Conservation (phyloP, 306 rosid genomes). For the Morella rubra region DNA sequence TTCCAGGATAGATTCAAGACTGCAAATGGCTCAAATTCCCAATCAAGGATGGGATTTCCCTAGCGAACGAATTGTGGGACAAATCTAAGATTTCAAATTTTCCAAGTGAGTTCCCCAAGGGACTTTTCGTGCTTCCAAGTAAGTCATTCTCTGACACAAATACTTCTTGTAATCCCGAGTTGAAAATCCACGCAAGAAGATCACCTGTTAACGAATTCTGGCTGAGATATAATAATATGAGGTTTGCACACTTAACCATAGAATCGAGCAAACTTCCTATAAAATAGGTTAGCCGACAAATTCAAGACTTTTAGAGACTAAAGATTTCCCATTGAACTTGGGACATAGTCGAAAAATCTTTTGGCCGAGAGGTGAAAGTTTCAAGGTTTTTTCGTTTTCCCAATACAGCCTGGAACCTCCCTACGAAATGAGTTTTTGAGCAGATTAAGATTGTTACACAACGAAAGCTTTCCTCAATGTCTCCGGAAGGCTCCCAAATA, state of each 20-base stretch:
- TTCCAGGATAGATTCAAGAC: slow-evolving; percentile 63
- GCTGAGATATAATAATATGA: slow-evolving; percentile 64
- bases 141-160: slow-evolving; percentile 41
- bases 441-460: slow-evolving; percentile 63
- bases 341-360: slow-evolving; percentile 67
- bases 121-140: slow-evolving; percentile 26
- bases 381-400: slow-evolving; percentile 69
- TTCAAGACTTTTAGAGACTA: slow-evolving; percentile 62
- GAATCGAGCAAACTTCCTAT: slow-evolving; percentile 71
- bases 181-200: slow-evolving; percentile 76
- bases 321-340: slow-evolving; percentile 65
- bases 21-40: slow-evolving; percentile 61
- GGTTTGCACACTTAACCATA: slow-evolving; percentile 54
- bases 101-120: slow-evolving; percentile 42
- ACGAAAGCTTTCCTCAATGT: slow-evolving; percentile 57
- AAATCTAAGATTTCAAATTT: slow-evolving; percentile 73
- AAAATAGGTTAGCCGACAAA: slow-evolving; percentile 66
- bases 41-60: slow-evolving; percentile 61
- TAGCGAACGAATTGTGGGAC: slow-evolving; percentile 71
- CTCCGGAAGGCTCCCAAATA: slow-evolving; percentile 65
- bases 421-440: slow-evolving; percentile 64
- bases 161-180: slow-evolving; percentile 52
- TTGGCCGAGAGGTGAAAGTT: slow-evolving; percentile 71
- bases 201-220: slow-evolving; percentile 66
- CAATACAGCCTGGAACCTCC: slow-evolving; percentile 77